Evolutionary conservation across 1,284 basidiomycete species (phyloP).

Genomic region (Pterula multifida): DNA sequence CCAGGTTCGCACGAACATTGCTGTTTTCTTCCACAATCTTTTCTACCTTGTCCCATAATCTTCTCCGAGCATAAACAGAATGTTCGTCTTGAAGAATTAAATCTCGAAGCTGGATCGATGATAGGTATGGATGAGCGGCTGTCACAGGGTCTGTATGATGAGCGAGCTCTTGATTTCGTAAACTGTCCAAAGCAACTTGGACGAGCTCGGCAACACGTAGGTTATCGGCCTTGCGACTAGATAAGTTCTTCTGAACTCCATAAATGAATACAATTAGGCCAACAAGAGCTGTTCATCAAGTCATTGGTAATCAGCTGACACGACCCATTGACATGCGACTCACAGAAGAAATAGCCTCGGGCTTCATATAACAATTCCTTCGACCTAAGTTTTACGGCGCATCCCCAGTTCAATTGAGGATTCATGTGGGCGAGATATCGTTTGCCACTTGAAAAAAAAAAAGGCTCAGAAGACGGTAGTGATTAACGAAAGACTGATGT

Average conservation of each 20-base stretch:
- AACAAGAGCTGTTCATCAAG: constrained; percentile 23
- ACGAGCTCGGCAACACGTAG: constrained; percentile 69
- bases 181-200: constrained; percentile 65
- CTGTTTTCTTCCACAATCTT: constrained; percentile 86
- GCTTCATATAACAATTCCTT: constrained; percentile 60
- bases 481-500: constrained; percentile 8
- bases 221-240: constrained; percentile 48
- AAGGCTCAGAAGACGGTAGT: constrained; percentile 9
- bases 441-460: constrained; percentile 48
- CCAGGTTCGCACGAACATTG: constrained; percentile 83
- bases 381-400: constrained; percentile 57
- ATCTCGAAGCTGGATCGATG: constrained; percentile 87
- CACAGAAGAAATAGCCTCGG: constrained; percentile 59
- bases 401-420: constrained; percentile 60
- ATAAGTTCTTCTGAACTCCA: constrained; percentile 28
- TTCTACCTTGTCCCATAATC: constrained; percentile 82
- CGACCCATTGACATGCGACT: constrained; percentile 14
- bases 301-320: constrained; percentile 2
- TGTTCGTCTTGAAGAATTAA: constrained; percentile 77
- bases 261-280: constrained; percentile 22
- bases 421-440: constrained; percentile 72
- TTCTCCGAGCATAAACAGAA: constrained; percentile 52
- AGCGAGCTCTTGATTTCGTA: constrained; percentile 79
- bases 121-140: constrained; percentile 71
- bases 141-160: constrained; percentile 80